These are phyloP conservation scores for Ambrosiella cleistominuta DNA, from an alignment of 2,329 filamentous ascomycete genomes.

Conservation along the genomic window DNA sequence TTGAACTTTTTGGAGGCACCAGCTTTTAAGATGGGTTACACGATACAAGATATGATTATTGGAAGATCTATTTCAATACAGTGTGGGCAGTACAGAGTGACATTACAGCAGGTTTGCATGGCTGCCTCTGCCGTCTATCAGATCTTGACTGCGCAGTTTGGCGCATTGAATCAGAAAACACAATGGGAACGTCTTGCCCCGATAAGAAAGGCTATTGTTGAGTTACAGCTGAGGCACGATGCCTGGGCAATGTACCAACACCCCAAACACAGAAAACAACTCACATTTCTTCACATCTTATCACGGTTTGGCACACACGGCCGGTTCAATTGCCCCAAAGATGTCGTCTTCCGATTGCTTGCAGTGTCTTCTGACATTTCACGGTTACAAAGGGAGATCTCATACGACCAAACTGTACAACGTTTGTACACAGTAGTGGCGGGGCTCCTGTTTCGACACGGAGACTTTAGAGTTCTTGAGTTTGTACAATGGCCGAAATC, in stretches of 20 bases:
- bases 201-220: neutral
- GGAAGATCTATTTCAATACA: neutral
- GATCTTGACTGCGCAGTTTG: neutral
- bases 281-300: neutral
- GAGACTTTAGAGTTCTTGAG: conserved; percentile 2
- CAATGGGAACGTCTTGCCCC: neutral
- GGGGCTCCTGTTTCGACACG: neutral
- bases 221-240: neutral
- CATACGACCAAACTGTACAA: neutral
- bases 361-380: conserved; percentile 1
- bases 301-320: conserved; percentile 1
- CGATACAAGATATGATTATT: conserved; percentile 1
- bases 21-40: neutral
- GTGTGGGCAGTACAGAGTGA: neutral
- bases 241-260: conserved; percentile 2
- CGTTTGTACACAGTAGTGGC: conserved; percentile 3
- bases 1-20: neutral
- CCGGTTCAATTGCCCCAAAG: neutral
- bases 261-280: neutral
- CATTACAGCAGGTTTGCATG: neutral
- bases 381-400: neutral
- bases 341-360: conserved; percentile 3
- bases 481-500: conserved; percentile 6
- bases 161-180: neutral
- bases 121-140: neutral